These are phyloP conservation scores for Colletotrichum plurivorum DNA, from an alignment of 2,329 filamentous ascomycete genomes.

Conservation along the genomic window DNA sequence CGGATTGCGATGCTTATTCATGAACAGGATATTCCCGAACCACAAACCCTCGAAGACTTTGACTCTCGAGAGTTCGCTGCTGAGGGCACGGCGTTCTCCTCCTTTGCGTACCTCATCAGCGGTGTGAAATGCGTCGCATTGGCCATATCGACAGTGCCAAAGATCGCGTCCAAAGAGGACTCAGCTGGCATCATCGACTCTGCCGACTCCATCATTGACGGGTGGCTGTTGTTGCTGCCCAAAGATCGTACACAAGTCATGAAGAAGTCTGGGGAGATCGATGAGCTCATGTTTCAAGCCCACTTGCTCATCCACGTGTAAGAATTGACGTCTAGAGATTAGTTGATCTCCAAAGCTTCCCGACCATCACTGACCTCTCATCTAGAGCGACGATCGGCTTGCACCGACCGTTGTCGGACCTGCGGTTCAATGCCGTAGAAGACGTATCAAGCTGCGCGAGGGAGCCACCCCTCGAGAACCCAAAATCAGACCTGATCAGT, in stretches of 20 bases:
- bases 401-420: conserved; percentile 56
- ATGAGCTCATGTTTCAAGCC: conserved; percentile 50
- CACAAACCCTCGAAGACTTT: conserved; percentile 71
- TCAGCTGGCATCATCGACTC: conserved; percentile 49
- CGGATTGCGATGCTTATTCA: background rate
- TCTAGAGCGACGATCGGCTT: conserved; percentile 52
- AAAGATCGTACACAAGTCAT: conserved; percentile 50
- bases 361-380: too few relatives aligned
- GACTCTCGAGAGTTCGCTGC: conserved; percentile 72
- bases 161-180: conserved; percentile 42
- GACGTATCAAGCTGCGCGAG: conserved; percentile 54
- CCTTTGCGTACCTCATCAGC: conserved; percentile 77
- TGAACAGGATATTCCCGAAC: conserved; percentile 52
- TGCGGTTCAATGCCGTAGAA: conserved; percentile 55
- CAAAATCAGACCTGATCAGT: conserved; percentile 46
- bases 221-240: conserved; percentile 55
- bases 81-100: conserved; percentile 70
- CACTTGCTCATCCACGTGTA: conserved; percentile 46
- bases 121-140: conserved; percentile 60
- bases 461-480: conserved; percentile 40
- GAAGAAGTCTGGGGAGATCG: conserved; percentile 46
- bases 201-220: conserved; percentile 54
- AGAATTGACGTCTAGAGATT: background rate
- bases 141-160: conserved; percentile 46
- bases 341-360: too few relatives aligned